Conservation (phyloP, 495 filamentous ascomycete species). For the Lepraria neglecta region DNA sequence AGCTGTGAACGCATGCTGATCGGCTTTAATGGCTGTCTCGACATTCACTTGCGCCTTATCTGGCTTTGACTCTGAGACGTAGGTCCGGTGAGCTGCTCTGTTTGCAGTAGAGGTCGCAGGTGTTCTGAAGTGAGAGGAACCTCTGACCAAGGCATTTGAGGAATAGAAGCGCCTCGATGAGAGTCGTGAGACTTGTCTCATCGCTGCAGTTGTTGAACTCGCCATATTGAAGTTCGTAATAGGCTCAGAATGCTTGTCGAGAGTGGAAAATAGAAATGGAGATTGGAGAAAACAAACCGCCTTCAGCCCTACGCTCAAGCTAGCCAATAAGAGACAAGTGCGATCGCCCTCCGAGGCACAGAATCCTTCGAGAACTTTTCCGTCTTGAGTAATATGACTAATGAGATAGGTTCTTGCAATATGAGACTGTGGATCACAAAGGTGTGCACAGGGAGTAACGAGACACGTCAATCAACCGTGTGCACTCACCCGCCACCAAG, state of each 20-base stretch:
- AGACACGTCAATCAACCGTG: no score
- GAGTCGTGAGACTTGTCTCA: conserved; percentile 73
- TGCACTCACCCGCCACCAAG: no score
- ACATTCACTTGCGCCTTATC: conserved; percentile 75
- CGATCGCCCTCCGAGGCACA: not conserved
- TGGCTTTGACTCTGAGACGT: conserved; percentile 79
- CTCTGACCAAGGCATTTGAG: conserved; percentile 39
- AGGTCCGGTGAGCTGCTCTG: conserved; percentile 46
- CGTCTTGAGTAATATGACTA: not conserved
- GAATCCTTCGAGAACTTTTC: not conserved
- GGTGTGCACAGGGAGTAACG: not conserved
- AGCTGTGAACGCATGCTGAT: conserved; percentile 70
- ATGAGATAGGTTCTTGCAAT: not conserved
- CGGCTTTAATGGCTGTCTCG: conserved; percentile 73
- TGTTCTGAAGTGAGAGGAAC: conserved; percentile 40
- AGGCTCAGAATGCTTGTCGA: not conserved
- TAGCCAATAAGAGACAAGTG: not conserved
- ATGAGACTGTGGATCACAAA: not conserved
- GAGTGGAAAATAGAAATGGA: not conserved
- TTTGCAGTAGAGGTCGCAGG: conserved; percentile 35
- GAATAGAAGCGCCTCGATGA: conserved; percentile 51
- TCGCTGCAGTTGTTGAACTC: conserved; percentile 59
- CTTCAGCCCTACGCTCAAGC: conserved; percentile 17
- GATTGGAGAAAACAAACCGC: conserved; percentile 3
- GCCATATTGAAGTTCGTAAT: conserved; percentile 48